phyloP scores from a whole-genome alignment of 805 yeast genomes.

The Blastobotrys parvus region DNA sequence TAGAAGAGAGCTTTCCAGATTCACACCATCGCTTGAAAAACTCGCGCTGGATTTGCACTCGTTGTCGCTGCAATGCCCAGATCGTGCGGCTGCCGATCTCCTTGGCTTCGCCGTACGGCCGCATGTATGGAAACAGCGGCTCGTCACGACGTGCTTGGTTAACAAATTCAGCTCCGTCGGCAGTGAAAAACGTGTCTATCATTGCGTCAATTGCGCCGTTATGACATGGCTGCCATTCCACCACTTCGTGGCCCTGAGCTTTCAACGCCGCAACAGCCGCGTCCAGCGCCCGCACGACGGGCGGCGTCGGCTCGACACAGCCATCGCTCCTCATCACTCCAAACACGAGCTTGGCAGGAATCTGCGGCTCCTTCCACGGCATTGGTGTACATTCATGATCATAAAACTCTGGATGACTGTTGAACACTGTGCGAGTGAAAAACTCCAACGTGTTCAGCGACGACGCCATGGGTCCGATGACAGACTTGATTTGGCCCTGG shows the following conservation, averaged over 20 bases:
- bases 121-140: neutral
- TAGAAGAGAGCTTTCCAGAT: neutral
- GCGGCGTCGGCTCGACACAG: constrained; percentile 45
- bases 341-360: constrained; percentile 32
- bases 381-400: constrained; percentile 42
- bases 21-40: neutral
- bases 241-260: constrained; percentile 48
- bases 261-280: constrained; percentile 45
- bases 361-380: constrained; percentile 31
- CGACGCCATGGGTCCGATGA: constrained; percentile 41
- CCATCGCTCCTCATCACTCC: constrained; percentile 42
- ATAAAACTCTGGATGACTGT: constrained; percentile 35
- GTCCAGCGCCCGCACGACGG: constrained; percentile 44
- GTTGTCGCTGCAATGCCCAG: neutral
- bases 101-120: neutral
- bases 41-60: neutral
- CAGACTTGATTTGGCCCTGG: constrained; percentile 31
- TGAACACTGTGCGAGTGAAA: constrained; percentile 33
- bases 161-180: neutral
- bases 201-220: neutral
- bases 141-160: neutral
- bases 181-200: too few relatives aligned
- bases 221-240: constrained; percentile 44
- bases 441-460: constrained; percentile 33
- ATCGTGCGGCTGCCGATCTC: neutral